These are phyloP conservation scores for Diaporthe eres DNA, from an alignment of 2,329 filamentous ascomycete species.

Conservation along the genomic window DNA sequence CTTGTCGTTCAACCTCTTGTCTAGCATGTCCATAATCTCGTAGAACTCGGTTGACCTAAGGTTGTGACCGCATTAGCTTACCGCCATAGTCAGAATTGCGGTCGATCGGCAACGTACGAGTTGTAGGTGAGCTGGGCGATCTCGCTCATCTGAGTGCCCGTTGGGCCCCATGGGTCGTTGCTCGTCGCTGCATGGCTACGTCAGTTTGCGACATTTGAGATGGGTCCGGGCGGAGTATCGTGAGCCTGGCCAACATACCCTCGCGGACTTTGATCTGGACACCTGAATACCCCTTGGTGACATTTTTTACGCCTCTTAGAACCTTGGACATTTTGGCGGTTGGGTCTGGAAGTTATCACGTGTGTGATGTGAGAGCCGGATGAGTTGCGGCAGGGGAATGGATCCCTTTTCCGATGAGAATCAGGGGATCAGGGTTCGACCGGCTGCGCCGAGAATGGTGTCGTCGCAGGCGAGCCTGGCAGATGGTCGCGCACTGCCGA, in stretches of 20 bases:
- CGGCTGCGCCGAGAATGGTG: slow-evolving; percentile 14
- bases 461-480: slow-evolving; percentile 34
- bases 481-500: slow-evolving; percentile 34
- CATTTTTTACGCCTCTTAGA: slow-evolving; percentile 97
- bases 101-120: slow-evolving; percentile 74
- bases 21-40: slow-evolving; percentile 99
- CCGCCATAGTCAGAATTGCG: neutral
- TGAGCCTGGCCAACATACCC: slow-evolving; percentile 70
- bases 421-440: neutral
- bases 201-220: slow-evolving; percentile 47
- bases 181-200: slow-evolving; percentile 81
- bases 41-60: slow-evolving; percentile 94
- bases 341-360: slow-evolving; percentile 21
- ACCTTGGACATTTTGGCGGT: slow-evolving; percentile 88
- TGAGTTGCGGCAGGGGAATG: neutral
- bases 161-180: slow-evolving; percentile 98
- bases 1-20: slow-evolving; percentile 98
- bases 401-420: neutral
- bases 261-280: slow-evolving; percentile 99
- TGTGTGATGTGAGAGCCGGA: slow-evolving; percentile 6
- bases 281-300: slow-evolving; percentile 97
- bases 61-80: slow-evolving; percentile 28
- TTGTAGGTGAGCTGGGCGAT: slow-evolving; percentile 98
- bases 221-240: slow-evolving; percentile 20
- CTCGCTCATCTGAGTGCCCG: slow-evolving; percentile 98